These are phyloP conservation scores for Sporothrix variecibatus DNA, from an alignment of 2,329 filamentous ascomycete genomes.

Conservation along the genomic window DNA sequence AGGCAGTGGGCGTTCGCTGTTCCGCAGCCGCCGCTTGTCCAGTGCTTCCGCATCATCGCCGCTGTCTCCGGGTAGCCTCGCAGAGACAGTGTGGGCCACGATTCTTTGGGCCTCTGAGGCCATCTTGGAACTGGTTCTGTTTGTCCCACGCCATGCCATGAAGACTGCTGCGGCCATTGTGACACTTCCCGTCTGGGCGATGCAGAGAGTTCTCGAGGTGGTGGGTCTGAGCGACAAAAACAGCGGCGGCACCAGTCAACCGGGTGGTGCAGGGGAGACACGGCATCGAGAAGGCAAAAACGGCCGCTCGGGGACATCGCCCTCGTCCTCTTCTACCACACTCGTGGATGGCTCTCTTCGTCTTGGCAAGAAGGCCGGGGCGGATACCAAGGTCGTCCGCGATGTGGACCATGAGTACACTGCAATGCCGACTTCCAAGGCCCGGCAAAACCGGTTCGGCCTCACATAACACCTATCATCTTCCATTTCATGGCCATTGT, in stretches of 20 bases:
- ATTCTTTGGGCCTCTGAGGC: neutral
- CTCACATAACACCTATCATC: neutral
- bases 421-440: neutral
- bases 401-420: slow-evolving; percentile 4
- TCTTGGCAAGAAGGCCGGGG: neutral
- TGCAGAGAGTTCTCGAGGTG: neutral
- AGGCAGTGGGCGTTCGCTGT: slow-evolving; percentile 50
- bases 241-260: neutral
- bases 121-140: slow-evolving; percentile 15
- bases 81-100: slow-evolving; percentile 37
- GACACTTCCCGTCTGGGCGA: neutral
- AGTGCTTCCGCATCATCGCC: slow-evolving; percentile 17
- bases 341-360: neutral
- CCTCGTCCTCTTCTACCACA: neutral
- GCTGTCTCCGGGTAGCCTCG: slow-evolving; percentile 37
- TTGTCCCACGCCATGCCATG: slow-evolving; percentile 25
- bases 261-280: neutral
- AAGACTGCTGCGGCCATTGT: neutral
- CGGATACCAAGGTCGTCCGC: neutral
- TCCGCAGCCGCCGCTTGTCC: slow-evolving; percentile 38
- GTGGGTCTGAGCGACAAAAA: neutral
- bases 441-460: neutral
- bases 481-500: neutral
- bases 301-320: neutral
- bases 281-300: neutral